Base-by-base conservation (phyloP, 352 stramenopile species). In the Lagenidium giganteum region DNA sequence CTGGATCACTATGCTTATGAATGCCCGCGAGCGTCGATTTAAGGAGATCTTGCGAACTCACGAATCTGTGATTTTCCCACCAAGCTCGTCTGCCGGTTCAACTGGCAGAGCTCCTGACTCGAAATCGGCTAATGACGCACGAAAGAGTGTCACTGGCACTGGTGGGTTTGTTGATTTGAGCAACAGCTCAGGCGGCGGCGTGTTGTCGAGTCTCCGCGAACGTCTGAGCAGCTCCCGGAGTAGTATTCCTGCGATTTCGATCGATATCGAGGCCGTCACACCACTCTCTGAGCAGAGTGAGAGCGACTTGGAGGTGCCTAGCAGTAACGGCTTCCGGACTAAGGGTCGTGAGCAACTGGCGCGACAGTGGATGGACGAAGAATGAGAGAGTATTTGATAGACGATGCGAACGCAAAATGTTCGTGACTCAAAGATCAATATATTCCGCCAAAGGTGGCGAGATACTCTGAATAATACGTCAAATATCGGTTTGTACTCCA, bases 11-110 rank as follows among this genome's bases (percentile, higher is more conserved):
- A 31, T 35, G 5, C 42, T 70, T 12, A 63, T 70, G 55, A 42
- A 37, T n/a, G 49, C 60, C 24, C 54, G 60, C 30, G 60, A 70
- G 35, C 30, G 48, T 32, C 48, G 49, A n/a, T 66, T 70, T 33
- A 70, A 70, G 41, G 53, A 70, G 36, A 30, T 70, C 24, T 39
- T 70, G 0, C 45, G 59, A 23, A 39, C 32, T 4, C 45, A 57
- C 23, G 60, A 70, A 34, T 14, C 47, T 0, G 30, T 50, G 16
- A 34, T 70, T 0, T 65, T 65, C 30, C 47, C 47, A 22, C 35
- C 32, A 3, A 38, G 40, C 6, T 17, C 27, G 13, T 23, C 22
- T 16, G 3, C n/a, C n/a, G n/a, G n/a, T n/a, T n/a, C n/a, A n/a
- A n/a, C n/a, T n/a, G n/a, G n/a, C n/a, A n/a, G n/a, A n/a, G n/a